Base-by-base conservation (phyloP, 805 yeast species). In the Cyberlindnera samutprakarnensis region DNA sequence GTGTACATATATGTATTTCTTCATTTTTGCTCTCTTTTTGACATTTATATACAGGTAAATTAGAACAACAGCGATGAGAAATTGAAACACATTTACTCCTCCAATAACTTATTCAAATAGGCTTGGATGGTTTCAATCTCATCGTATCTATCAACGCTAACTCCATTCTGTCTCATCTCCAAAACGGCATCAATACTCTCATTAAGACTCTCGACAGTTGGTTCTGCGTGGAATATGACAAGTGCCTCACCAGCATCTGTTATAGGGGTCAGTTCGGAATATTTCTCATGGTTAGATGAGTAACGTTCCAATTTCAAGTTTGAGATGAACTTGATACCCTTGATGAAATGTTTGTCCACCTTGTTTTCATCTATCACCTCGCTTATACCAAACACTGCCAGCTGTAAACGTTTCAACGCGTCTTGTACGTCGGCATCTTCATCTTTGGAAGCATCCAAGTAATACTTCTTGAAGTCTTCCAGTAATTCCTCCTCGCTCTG, bases 351-450 rank as follows among this genome's bases (percentile, higher is more conserved):
- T 30, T 66, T 60, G 48, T 80, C 81, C 11, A 77, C 75, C 13
- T 59, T 54, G 43, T 78, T 69, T 33, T 74, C 74, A 34, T 70
- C 78, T 28, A 75, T 65, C 35, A 72, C 62, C 33, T 73, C 75
- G 18, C 83, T 85, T 35, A 87, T 81, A n/a, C 96, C 96, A 51
- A 77, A 88, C 18, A 86, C 55, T 0, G 94, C 88, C 45, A 67
- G 74, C 55, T 84, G 94, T 46, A 87, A 68, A 52, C 97, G 75
- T 36, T 75, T 77, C 36, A 88, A 64, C 49, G 75, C 75, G 33
- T 77, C 86, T 50, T 74, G 75, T 56, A 72, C 70, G 38, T 71
- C 80, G 30, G 56, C 64, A 23, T 70, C 84, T 53, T 61, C 78
- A 35, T 66, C 64, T 23, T 62, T 66, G 21, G 74, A 71, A 13